A percentile compares a stretch with the other conserved stretches of the same genome.
These are phyloP conservation scores for Fusarium sulawesiense DNA, from an alignment of 2,329 filamentous ascomycete species.

Conservation along the genomic window DNA sequence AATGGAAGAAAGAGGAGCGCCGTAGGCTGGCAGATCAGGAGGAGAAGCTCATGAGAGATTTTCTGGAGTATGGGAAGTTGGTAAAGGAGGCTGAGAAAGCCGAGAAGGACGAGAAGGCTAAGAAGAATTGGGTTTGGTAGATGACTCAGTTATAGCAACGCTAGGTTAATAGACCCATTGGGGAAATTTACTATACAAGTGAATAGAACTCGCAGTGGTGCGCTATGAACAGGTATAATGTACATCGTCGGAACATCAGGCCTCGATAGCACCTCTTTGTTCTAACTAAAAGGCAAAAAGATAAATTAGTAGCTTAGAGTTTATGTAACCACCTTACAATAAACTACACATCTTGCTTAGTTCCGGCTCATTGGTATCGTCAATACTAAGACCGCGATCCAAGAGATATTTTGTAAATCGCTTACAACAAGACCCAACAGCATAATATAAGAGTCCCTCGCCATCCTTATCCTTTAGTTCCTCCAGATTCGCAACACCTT, in stretches of 20 bases:
- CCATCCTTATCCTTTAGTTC: not conserved
- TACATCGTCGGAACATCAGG: fast-evolving
- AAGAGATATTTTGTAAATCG: not conserved
- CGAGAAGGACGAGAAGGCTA: not conserved
- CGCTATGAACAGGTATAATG: not conserved
- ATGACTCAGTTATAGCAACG: fast-evolving
- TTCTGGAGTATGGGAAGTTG: not conserved
- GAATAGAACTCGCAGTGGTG: fast-evolving
- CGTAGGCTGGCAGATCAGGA: not conserved
- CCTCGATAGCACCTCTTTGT: not conserved
- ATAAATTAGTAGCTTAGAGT: too few species aligned
- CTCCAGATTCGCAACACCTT: not conserved
- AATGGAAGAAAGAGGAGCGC: not conserved
- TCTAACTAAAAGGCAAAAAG: not conserved
- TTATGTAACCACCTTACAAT: too few species aligned
- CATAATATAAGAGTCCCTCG: constrained; percentile 10
- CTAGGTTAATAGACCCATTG: not conserved
- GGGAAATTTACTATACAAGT: fast-evolving
- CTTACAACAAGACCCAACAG: not conserved
- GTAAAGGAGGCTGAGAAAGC: not conserved
- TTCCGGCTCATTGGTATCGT: not conserved
- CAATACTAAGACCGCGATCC: not conserved
- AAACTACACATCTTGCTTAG: not conserved
- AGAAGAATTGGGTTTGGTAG: not conserved
- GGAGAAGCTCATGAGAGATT: not conserved